Conservation (phyloP, 2,329 filamentous ascomycete species). For the Xylaria hypoxylon region DNA sequence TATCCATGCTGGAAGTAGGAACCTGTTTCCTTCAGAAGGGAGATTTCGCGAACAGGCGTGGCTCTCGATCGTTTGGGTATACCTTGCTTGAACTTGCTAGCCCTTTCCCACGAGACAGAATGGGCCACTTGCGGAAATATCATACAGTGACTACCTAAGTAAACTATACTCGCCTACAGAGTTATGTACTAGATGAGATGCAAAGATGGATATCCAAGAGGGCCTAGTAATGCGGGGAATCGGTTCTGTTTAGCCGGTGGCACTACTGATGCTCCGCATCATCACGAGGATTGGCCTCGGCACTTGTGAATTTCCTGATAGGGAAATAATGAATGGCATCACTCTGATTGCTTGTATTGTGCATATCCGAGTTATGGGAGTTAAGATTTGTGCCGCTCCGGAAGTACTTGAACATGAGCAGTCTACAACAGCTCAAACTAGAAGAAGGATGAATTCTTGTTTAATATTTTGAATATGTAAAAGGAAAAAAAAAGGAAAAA, state of each 20-base stretch:
- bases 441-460: too few species aligned
- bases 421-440: too few species aligned
- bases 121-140: background rate
- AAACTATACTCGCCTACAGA: too few species aligned
- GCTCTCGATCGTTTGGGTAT: background rate
- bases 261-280: constrained; percentile 6
- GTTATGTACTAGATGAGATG: background rate
- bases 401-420: too few species aligned
- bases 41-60: background rate
- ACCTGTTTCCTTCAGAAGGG: too few species aligned
- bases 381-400: too few species aligned
- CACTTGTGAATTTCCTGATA: constrained; percentile 25
- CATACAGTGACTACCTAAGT: background rate
- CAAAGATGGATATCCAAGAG: background rate
- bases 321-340: background rate
- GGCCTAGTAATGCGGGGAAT: constrained; percentile 20
- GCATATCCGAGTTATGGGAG: too few species aligned
- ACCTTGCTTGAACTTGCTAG: background rate
- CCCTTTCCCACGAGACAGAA: background rate
- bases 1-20: constrained; percentile 23
- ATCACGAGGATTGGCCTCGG: constrained; percentile 19
- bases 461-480: too few species aligned
- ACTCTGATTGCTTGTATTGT: too few species aligned
- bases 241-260: constrained; percentile 30
- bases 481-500: too few species aligned